Evolutionary conservation across 331 rosid genomes (phyloP).

Genomic region (Arachis monticola): DNA sequence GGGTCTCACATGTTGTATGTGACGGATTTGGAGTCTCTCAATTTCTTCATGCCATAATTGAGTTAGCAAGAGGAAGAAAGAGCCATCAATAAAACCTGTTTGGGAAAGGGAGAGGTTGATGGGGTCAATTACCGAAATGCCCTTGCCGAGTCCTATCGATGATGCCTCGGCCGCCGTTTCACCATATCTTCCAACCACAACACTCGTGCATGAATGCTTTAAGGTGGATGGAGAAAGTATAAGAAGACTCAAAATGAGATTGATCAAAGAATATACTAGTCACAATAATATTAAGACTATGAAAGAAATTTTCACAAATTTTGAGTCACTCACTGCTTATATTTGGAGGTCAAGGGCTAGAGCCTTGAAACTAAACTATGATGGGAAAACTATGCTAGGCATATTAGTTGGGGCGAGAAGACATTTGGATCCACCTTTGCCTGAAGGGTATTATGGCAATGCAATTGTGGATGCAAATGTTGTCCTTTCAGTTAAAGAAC

Average conservation of each 20-base stretch:
- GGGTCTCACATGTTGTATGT: conserved; percentile 51
- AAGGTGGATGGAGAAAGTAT: conserved; percentile 40
- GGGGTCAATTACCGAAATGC: conserved; percentile 7
- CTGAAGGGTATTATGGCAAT: conserved; percentile 67
- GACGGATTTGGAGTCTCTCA: conserved; percentile 51
- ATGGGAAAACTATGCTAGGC: conserved; percentile 47
- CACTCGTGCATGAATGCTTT: conserved; percentile 44
- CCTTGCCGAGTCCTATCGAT: conserved; percentile 17
- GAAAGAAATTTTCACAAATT: conserved; percentile 46
- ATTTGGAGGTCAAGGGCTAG: conserved; percentile 57
- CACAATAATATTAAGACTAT: not conserved
- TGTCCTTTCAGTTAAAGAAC: conserved; percentile 50
- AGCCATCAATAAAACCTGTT: conserved; percentile 47
- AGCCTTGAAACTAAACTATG: conserved; percentile 45
- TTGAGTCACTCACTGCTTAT: conserved; percentile 57
- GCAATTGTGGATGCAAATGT: conserved; percentile 44
- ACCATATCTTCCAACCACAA: conserved; percentile 50
- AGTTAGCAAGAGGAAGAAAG: conserved; percentile 48
- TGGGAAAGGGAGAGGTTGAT: conserved; percentile 54
- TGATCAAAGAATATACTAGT: conserved; percentile 18
- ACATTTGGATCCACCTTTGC: conserved; percentile 47
- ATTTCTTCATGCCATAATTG: conserved; percentile 44
- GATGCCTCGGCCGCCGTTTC: conserved; percentile 40
- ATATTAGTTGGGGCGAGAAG: conserved; percentile 52
- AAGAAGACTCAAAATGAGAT: conserved; percentile 47